Conservation (phyloP, 306 rosid species). For the Prosopis cineraria region DNA sequence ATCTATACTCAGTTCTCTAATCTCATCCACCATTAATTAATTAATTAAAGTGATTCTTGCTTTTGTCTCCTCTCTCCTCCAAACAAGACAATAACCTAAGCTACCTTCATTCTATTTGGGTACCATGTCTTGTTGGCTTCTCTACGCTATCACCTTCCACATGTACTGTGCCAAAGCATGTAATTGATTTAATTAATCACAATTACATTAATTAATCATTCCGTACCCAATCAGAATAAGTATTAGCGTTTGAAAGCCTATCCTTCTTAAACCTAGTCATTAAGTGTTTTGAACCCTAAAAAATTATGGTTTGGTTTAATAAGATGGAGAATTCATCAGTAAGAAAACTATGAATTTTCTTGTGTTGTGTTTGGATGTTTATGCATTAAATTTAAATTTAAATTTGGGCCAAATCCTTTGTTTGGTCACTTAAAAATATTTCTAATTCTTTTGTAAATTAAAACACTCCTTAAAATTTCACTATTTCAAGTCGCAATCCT, state of each 20-base stretch:
- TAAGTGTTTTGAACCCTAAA: no score
- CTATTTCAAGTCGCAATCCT: no score
- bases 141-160: neutral
- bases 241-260: neutral
- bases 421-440: no score
- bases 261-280: no score
- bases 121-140: neutral
- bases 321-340: no score
- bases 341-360: no score
- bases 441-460: no score
- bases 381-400: no score
- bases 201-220: neutral
- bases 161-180: neutral
- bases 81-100: conserved; percentile 3
- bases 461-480: no score
- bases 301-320: no score
- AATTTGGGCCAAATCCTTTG: no score
- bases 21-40: conserved; percentile 4
- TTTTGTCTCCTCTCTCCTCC: conserved; percentile 23
- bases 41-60: conserved; percentile 26
- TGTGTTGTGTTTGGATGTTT: no score
- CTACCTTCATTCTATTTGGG: neutral
- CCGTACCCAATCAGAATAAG: neutral
- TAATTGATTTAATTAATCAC: neutral
- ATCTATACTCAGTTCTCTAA: neutral